phyloP scores from a whole-genome alignment of 2,329 filamentous ascomycete genomes.

The Paraconiothyrium sp. region DNA sequence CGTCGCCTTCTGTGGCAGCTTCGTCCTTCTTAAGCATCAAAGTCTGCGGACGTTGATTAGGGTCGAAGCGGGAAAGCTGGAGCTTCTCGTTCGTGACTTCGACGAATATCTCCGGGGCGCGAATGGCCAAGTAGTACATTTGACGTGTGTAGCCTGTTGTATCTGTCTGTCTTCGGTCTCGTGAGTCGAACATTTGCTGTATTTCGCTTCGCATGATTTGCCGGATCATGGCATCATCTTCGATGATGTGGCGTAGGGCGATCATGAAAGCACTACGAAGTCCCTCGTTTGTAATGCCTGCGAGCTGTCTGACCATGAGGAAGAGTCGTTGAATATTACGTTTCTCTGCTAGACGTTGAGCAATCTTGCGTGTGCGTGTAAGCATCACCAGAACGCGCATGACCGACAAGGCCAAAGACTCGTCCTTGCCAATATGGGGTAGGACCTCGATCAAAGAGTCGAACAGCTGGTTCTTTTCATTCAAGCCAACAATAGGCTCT shows the following conservation, averaged over 20 bases:
- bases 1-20: constrained; percentile 32
- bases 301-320: constrained; percentile 93
- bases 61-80: constrained; percentile 73
- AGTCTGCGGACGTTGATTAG: constrained; percentile 61
- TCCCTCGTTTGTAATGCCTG: constrained; percentile 78
- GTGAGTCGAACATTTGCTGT: constrained; percentile 73
- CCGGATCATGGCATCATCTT: constrained; percentile 89
- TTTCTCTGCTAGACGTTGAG: constrained; percentile 82
- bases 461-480: constrained; percentile 77
- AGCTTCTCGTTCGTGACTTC: constrained; percentile 87
- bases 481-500: constrained; percentile 69
- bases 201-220: constrained; percentile 95
- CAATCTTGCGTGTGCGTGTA: constrained; percentile 79
- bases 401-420: constrained; percentile 82
- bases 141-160: constrained; percentile 77
- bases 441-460: constrained; percentile 82
- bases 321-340: constrained; percentile 90
- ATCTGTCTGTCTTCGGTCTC: constrained; percentile 65
- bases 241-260: constrained; percentile 89
- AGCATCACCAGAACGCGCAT: constrained; percentile 86
- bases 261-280: constrained; percentile 82
- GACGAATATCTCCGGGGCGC: constrained; percentile 85
- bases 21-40: constrained; percentile 63
- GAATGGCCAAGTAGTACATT: constrained; percentile 80
- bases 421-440: constrained; percentile 87